Evolutionary conservation across 1,284 basidiomycete species (phyloP), one percentile per base, ranked within the genome.

Genomic region (Mycena citricolor): DNA sequence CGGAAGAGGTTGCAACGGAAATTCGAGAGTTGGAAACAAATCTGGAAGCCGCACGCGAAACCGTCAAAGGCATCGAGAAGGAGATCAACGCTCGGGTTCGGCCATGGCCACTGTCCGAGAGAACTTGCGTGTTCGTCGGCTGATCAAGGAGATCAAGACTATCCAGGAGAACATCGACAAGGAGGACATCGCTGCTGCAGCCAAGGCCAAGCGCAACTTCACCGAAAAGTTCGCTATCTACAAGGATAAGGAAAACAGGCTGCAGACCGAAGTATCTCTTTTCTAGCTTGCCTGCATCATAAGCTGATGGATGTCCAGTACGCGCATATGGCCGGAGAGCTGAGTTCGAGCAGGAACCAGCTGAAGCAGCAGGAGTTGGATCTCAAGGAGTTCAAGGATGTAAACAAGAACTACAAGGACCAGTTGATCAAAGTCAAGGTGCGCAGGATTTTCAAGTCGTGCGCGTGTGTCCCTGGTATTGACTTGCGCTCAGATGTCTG

Each of bases 381-480:
- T 60, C 67, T 94, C 47, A 79, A 76, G 52, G 93, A 97, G 52
- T 99, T 88, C 74, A 89, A 90, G 61, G 81, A 92, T 47, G 81
- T 94, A 54, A 80, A 89, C 57, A 86, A 86, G 64, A 79, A 80
- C 49, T 97, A 95, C 64, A 88, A 86, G 13, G 84, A 89, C 51
- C 94, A 98, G 62, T 74, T 98, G 38, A 83, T 99, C 59, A 91
- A 88, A 69, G 93, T 97, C 59, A 98, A 98, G 77, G 92, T 90
- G 54, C 38, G 65, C n/a, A 17, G 11, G 5, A 14, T 30, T 10
- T 12, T 23, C n/a, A n/a, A n/a, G n/a, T n/a, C n/a, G n/a, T n/a
- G n/a, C n/a, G n/a, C n/a, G n/a, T n/a, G n/a, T n/a, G n/a, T n/a
- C n/a, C n/a, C n/a, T n/a, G n/a, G 23, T 29, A 43, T 23, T 54